Base-by-base conservation (phyloP, 352 stramenopile genomes). In the Globisporangium lucens region DNA sequence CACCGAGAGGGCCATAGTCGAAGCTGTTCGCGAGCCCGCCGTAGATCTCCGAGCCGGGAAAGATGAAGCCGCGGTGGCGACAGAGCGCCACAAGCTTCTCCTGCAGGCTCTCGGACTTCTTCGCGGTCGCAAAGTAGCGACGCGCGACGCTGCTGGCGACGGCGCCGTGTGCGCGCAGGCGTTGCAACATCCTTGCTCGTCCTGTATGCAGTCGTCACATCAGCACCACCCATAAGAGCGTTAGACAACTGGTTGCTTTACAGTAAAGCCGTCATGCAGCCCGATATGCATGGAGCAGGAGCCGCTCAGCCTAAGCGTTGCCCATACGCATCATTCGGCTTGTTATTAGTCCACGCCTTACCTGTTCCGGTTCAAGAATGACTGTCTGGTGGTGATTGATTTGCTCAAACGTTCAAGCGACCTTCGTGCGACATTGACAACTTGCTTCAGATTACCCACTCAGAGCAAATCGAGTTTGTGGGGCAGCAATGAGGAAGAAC, bases 1-100 rank as follows among this genome's bases (percentile, higher is more conserved):
- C 58, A 87, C 79, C 86, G 20, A 92, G 82, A 9, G 96, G 97
- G 29, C 97, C 97, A 71, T 99, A 99, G 85, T 99, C 97, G 77
- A 98, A 99, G 77, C 97, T 98, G 73, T 98, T 98, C 64, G 92
- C 92, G 64, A 98, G 95, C 3, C 97, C 97, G 67, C 98, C 98
- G 81, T 99, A 99, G 71, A 99, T 98, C 74, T 99, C 93, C 15
- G 87, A 97, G 15, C 91, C 95, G 0, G 91, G 93, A 73, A 98
- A 98, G 27, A 98, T 82, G 69, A 99, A 98, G 51, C 95, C 95
- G 24, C 94, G 89, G 59, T 95, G 82, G 63, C 93, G 92, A 66
- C 89, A 98, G 9, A 98, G 77, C 49, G 80, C 78, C 15, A 92
- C 83, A 20, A 94, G 63, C 67, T 89, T 89, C 47, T 94, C 86